These are phyloP conservation scores for Thielaviopsis punctulata DNA, from an alignment of 2,329 filamentous ascomycete species.

Conservation along the genomic window DNA sequence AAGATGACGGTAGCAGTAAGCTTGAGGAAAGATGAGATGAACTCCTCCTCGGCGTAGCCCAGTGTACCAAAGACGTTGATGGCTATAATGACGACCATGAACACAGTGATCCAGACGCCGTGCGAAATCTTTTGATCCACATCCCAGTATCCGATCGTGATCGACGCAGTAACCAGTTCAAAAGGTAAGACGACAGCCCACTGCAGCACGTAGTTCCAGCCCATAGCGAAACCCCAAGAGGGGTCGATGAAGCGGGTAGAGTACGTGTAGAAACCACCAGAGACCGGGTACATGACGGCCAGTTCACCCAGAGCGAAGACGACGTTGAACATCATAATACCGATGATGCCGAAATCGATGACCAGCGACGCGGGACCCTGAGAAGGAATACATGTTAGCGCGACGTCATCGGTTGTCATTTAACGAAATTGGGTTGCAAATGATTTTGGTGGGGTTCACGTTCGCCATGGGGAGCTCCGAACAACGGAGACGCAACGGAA, in stretches of 20 bases:
- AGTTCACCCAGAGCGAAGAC: constrained; percentile 44
- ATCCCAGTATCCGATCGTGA: constrained; percentile 36
- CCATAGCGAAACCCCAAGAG: constrained; percentile 39
- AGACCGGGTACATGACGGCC: constrained; percentile 43
- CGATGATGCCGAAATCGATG: constrained; percentile 37
- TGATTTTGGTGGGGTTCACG: background rate
- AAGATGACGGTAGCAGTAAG: constrained; percentile 40
- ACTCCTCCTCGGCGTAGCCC: constrained; percentile 38
- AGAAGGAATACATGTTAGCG: constrained; percentile 2
- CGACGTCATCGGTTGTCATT: background rate
- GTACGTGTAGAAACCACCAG: constrained; percentile 46
- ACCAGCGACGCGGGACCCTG: constrained; percentile 26
- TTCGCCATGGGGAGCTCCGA: background rate
- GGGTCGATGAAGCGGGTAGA: constrained; percentile 44
- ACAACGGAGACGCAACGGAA: background rate
- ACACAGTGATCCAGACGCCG: constrained; percentile 36
- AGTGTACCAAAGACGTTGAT: constrained; percentile 39
- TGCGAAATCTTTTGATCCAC: constrained; percentile 22
- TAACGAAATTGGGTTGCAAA: background rate
- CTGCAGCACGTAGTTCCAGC: constrained; percentile 33
- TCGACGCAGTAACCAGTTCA: constrained; percentile 31
- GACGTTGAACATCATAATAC: constrained; percentile 44
- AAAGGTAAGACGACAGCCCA: constrained; percentile 33
- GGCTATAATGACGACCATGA: constrained; percentile 30
- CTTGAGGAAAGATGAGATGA: constrained; percentile 37